Base-by-base conservation (phyloP, 352 stramenopile genomes). In the Phytophthora meadii region DNA sequence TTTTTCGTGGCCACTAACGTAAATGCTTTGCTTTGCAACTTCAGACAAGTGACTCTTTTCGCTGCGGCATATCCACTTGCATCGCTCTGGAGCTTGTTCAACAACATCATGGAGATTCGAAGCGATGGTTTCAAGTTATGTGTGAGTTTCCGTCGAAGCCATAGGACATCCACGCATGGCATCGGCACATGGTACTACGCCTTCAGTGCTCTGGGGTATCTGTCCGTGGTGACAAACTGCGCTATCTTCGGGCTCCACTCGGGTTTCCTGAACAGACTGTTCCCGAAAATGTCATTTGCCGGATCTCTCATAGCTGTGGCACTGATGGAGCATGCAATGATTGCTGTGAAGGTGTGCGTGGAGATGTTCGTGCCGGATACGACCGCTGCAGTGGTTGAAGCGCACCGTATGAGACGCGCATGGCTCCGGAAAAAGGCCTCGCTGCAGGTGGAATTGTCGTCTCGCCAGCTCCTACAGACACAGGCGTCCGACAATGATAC, bases 91-190 rank as follows among this genome's bases (percentile, higher is more conserved):
- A 91, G 89, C 61, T 79, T 99, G 4, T 80, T 90, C 41, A 99
- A 99, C 76, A 98, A 98, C 68, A 75, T 98, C 17, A 79, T 99
- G 60, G 95, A 97, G 60, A 98, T 98, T 72, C 89, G 95, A 45
- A 94, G 96, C 36, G 94, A 99, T 70, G 96, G 87, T 7, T 98
- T 98, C 75, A 99, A 99, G 70, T 81, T 99, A 48, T 92, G 89
- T 41, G 74, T 93, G 32, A 92, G 85, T 48, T 91, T 85, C 70
- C 85, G 87, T 5, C 88, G 93, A 54, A 87, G 80, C 24, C 80
- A 85, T 24, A 83, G 89, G 48, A 72, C 73, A 37, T 77, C 72
- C 17, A 82, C 79, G 1, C 54, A 94, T 37, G 90, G 92, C 54
- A 97, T 98, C 59, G 94, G 95, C 45, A 97, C 94, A 34, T 99